Base-by-base conservation (phyloP, 306 rosid species). In the Heteromeles arbutifolia region DNA sequence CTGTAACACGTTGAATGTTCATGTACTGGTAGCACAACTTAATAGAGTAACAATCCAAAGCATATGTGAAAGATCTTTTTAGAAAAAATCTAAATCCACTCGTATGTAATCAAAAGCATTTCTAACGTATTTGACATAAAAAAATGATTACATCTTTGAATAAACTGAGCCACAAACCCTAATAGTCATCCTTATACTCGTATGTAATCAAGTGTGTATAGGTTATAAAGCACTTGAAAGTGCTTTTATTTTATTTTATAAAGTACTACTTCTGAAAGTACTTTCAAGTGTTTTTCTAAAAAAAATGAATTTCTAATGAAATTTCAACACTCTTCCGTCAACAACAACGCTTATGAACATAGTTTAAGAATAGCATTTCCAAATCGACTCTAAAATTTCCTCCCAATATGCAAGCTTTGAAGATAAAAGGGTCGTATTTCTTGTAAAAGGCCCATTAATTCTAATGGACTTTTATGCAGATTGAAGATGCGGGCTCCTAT, bases 121-220 rank as follows among this genome's bases (percentile, higher is more conserved):
- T 48, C 21, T 48, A 48, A 48, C 54, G 21, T 48, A 48, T 14
- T 48, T 15, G 44, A 41, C 54, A 48, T 48, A 15, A 15, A 48
- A 31, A 29, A 65, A 80, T 76, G 72, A 80, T 80, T 73, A 32
- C 77, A 34, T 72, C 7, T 25, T 77, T 65, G 72, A 84, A 75
- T 19, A 72, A 48, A 73, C 53, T 9, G 58, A 57, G 58, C 18
- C 82, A 56, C 78, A 29, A 41, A 43, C 67, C 31, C 8, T 37
- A 10, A 28, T 65, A 48, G 62, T 65, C 53, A 31, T 56, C 74
- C 32, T 65, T 2, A 1, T 2, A 5, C 21, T 50, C 21, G 54
- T 50, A 15, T 18, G 18, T 15, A 48, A 15, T 48, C 17, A 48
- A 6, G 19, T 48, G 19, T 1, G 54, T 14, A 48, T 48, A 15